Evolutionary conservation across 1,139 yeast species (phyloP), one percentile per base, ranked within the genome.

Genomic region (Yamadazyma triangularis): DNA sequence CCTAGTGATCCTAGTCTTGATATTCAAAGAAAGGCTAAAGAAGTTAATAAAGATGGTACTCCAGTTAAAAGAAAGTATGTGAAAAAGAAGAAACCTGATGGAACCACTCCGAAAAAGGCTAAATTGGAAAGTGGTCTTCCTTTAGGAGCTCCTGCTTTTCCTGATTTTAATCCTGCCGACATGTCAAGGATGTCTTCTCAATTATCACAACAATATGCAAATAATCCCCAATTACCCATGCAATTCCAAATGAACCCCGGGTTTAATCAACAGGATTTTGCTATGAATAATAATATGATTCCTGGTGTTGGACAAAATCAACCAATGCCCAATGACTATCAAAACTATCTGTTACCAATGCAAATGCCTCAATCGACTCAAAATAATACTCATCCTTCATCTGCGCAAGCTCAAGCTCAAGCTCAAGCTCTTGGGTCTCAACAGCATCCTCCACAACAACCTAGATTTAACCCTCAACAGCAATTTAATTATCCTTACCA

Each of bases 11-110:
- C 70, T 9, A 63, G 66, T 34, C 63, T 76, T 32, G 61, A 55
- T 8, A 55, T 78, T 12, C 70, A 71, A 11, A 64, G 67, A 36
- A 73, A 74, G 45, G 50, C 62, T 14, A 74, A 73, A 46, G 67
- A 63, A 13, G 42, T 53, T 19, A 57, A 60, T 32, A 65, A 65
- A 39, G 70, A 64, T 31, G 64, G 68, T 9, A 61, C 71, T 14
- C 72, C 69, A 2, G 57, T 61, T n/a, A 68, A 68, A 38, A 48
- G 74, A 27, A 67, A 66, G 37, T 67, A 67, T 39, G 53, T 56
- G 16, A 66, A 65, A 45, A 64, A 63, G 44, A 63, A 60, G 40
- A 60, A 57, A 32, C 50, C 51, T 8, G 65, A 60, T 4, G 69
- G 56, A 9, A 51, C 65, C 3, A 63, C 68, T 1, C 54, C 66